A percentile compares a stretch with the other conserved stretches of the same genome.
Conservation (phyloP, 148 eudicot species). For the Diospyros lotus region DNA sequence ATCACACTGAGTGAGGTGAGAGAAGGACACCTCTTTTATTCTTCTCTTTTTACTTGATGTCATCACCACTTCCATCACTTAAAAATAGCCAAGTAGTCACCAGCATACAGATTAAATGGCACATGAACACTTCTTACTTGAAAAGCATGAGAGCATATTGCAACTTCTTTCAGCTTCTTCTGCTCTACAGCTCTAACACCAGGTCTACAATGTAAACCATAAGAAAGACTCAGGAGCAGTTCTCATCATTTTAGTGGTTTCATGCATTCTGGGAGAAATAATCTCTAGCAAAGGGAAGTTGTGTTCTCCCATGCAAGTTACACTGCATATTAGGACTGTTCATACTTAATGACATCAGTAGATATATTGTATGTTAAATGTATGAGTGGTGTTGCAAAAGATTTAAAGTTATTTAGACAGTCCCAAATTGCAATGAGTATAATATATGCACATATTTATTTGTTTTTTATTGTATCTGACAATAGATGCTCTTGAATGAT, state of each 20-base stretch:
- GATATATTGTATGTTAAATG: neutral
- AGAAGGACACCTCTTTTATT: neutral
- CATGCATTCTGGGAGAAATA: neutral
- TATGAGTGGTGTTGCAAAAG: neutral
- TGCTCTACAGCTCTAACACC: constrained; percentile 43
- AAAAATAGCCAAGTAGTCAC: constrained; percentile 2
- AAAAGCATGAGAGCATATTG: constrained; percentile 8
- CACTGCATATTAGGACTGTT: neutral
- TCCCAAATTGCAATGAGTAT: neutral
- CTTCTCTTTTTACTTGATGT: neutral
- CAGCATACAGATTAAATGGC: constrained; percentile 6
- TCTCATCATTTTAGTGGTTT: neutral
- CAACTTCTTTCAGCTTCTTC: constrained; percentile 18
- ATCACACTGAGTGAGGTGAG: neutral
- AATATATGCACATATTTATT: no score
- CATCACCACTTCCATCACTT: neutral
- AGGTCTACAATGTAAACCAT: constrained; percentile 32
- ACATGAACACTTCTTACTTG: constrained; percentile 2
- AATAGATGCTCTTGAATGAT: neutral
- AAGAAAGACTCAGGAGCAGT: constrained; percentile 1
- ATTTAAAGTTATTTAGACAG: neutral
- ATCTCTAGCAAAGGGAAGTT: neutral
- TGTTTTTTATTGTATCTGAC: neutral
- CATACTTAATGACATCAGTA: no score
- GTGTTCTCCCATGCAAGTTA: neutral